phyloP scores from a whole-genome alignment of 2,329 filamentous ascomycete species.

The Juglanconis juglandina region DNA sequence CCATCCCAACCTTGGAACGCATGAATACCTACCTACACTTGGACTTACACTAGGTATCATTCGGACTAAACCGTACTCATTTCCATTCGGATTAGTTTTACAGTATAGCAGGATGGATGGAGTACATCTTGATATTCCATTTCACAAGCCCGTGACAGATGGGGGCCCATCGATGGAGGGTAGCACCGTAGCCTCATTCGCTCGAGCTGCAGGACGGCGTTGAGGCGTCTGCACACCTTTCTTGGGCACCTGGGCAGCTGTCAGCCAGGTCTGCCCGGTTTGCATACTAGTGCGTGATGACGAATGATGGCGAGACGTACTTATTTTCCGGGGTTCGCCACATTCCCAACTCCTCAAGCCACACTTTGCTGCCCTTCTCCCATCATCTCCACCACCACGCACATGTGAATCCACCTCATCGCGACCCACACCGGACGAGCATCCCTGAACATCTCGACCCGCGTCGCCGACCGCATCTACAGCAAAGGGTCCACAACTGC shows the following conservation, averaged over 20 bases:
- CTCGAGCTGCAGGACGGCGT: no score
- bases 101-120: no score
- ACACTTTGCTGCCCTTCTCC: slow-evolving; percentile 6
- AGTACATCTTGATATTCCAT: no score
- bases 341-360: slow-evolving; percentile 13
- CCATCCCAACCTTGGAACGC: no score
- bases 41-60: no score
- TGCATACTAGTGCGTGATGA: slow-evolving; percentile 16
- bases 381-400: neutral
- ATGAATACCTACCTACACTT: no score
- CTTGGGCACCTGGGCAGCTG: neutral
- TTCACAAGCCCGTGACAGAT: no score
- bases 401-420: neutral
- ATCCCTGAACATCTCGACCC: neutral
- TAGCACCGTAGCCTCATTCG: no score
- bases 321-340: slow-evolving; percentile 8
- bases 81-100: no score
- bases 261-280: slow-evolving; percentile 5
- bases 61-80: no score
- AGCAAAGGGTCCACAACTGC: neutral
- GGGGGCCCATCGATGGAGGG: no score
- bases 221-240: no score
- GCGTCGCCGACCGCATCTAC: neutral
- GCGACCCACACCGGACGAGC: neutral
- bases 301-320: neutral